Evolutionary conservation across 306 rosid species (phyloP).

Genomic region (Begonia peltatifolia): DNA sequence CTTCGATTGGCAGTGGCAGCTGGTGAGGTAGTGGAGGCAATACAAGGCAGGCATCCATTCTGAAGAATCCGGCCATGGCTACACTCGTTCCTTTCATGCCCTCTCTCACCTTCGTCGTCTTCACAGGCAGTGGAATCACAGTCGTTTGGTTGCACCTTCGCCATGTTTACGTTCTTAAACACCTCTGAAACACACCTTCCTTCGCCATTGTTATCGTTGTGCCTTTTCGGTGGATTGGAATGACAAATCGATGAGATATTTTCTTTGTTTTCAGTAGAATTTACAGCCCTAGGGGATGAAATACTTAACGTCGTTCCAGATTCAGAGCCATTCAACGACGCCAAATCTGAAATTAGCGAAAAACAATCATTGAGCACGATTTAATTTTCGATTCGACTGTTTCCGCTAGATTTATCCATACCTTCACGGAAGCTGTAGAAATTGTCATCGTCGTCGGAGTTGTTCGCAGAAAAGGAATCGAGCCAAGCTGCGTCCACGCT

Average conservation of each 20-base stretch:
- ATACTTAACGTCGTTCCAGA: conserved; percentile 25
- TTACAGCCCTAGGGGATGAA: conserved; percentile 27
- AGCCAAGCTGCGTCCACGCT: conserved; percentile 53
- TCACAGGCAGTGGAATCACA: conserved; percentile 7
- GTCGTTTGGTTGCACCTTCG: not conserved
- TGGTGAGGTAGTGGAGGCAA: conserved; percentile 19
- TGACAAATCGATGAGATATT: not conserved
- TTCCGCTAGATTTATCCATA: conserved; percentile 5
- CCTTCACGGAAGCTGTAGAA: conserved; percentile 82
- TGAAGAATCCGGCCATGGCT: conserved; percentile 8
- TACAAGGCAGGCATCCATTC: conserved; percentile 55
- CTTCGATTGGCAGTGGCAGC: conserved; percentile 31
- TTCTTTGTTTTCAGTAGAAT: conserved; percentile 8
- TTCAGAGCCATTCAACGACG: conserved; percentile 31
- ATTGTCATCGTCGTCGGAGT: conserved; percentile 89
- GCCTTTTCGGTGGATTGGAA: not conserved
- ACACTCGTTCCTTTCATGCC: not conserved
- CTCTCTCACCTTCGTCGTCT: not conserved
- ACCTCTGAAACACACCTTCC: not conserved
- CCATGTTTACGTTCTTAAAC: not conserved
- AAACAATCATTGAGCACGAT: not conserved
- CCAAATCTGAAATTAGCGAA: conserved; percentile 19
- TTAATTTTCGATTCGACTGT: too few relatives aligned
- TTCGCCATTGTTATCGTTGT: conserved; percentile 12
- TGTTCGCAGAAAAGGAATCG: conserved; percentile 62